Evolutionary conservation across 163 green algal species (phyloP).

Genomic region (Chlamydomonas reinhardtii): DNA sequence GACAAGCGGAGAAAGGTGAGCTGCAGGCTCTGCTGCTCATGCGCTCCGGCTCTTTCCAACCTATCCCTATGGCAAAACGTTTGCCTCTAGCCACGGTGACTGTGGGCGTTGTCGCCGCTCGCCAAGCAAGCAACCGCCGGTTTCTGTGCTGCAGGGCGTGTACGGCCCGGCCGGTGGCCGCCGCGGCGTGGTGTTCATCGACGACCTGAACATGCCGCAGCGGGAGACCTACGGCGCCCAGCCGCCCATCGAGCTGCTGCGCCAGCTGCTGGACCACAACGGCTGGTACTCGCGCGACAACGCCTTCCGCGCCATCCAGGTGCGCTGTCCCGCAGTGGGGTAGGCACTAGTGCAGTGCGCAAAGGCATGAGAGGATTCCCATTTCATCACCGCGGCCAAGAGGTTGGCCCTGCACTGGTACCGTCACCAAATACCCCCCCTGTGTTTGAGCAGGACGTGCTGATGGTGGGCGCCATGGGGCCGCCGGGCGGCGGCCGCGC

Average conservation of each 20-base stretch:
- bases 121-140: too few relatives aligned
- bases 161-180: conserved; percentile 78
- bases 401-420: too few relatives aligned
- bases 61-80: too few relatives aligned
- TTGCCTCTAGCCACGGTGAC: too few relatives aligned
- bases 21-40: too few relatives aligned
- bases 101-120: too few relatives aligned
- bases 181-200: conserved; percentile 74
- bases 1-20: conserved; percentile 75
- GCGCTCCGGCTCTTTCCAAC: too few relatives aligned
- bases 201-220: conserved; percentile 51
- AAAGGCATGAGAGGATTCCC: too few relatives aligned
- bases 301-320: conserved; percentile 57
- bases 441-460: conserved; percentile 58
- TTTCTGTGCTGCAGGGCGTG: conserved; percentile 64
- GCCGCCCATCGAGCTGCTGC: conserved; percentile 80
- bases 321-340: too few relatives aligned
- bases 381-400: too few relatives aligned
- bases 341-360: too few relatives aligned
- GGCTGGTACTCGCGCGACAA: conserved; percentile 78
- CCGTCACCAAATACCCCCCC: too few relatives aligned
- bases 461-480: conserved; percentile 80
- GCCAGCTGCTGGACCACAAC: conserved; percentile 75
- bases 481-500: conserved; percentile 77
- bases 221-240: conserved; percentile 74